These are phyloP conservation scores for Metarhizium rileyi DNA, from an alignment of 2,329 filamentous ascomycete species.

Conservation along the genomic window DNA sequence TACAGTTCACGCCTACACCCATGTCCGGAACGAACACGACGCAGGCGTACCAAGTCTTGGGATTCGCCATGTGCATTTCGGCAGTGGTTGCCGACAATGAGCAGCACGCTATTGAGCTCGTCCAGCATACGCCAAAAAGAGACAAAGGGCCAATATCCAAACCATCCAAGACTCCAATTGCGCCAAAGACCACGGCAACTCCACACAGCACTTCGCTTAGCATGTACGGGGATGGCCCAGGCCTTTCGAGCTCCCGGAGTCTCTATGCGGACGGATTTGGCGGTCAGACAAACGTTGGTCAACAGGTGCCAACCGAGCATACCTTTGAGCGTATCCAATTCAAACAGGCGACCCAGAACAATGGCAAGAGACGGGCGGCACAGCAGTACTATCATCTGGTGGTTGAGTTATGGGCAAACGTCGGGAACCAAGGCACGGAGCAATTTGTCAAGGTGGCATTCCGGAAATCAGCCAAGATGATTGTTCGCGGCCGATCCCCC, in stretches of 20 bases:
- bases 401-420: slow-evolving; percentile 69
- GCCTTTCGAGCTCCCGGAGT: slow-evolving; percentile 14
- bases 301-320: slow-evolving; percentile 40
- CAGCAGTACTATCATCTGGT: slow-evolving; percentile 92
- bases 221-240: slow-evolving; percentile 31
- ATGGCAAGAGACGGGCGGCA: slow-evolving; percentile 79
- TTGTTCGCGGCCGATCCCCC: slow-evolving; percentile 75
- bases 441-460: slow-evolving; percentile 63
- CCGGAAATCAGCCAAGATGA: slow-evolving; percentile 68
- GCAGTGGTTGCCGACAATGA: slow-evolving; percentile 70
- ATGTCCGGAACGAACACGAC: slow-evolving; percentile 1
- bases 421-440: slow-evolving; percentile 38
- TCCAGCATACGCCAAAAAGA: slow-evolving; percentile 85
- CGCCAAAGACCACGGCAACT: slow-evolving; percentile 54
- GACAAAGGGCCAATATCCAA: slow-evolving; percentile 77
- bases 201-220: slow-evolving; percentile 32
- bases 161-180: slow-evolving; percentile 58
- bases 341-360: slow-evolving; percentile 89
- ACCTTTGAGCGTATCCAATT: slow-evolving; percentile 88
- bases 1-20: slow-evolving; percentile 37
- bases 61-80: slow-evolving; percentile 76
- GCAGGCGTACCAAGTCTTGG: slow-evolving; percentile 55
- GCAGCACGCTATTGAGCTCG: slow-evolving; percentile 69
- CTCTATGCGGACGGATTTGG: slow-evolving; percentile 35
- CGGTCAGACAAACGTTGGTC: slow-evolving; percentile 17